Evolutionary conservation across 169 alveolate genomes (phyloP), one percentile per base, ranked within the genome.

Genomic region (Plasmodium gallinaceum): DNA sequence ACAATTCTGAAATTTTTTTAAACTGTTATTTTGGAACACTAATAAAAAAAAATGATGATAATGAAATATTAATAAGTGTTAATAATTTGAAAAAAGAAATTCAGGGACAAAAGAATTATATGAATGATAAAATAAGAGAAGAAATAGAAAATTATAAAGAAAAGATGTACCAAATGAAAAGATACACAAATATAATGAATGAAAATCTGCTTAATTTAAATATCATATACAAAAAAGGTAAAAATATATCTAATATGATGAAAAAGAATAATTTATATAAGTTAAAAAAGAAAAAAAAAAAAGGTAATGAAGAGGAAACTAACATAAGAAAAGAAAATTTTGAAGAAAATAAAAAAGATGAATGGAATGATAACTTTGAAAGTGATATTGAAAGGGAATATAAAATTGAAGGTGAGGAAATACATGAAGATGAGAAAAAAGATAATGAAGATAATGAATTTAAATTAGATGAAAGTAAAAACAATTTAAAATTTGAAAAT

Each of bases 81-180:
- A 12, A 52, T 20, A 16, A n/a, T 4, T 66, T 80, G 46, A 52
- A 57, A 46, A 51, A 52, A 18, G 22, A 14, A 12, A 46, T 80
- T 18, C 14, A 39, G 52, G 72, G 7, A 14, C 52, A 66, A 32
- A 80, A 80, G 46, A 43, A 4, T 26, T 20, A 68, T 24, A 7
- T 68, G 32, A 71, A 80, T 52, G 46, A 45, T 32, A 60, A 80
- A 16, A 80, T 80, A 51, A 80, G 54, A 24, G 45, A 52, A 6
- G 90, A 80, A 71, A 46, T 51, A 8, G 62, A 22, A 54, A 18
- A n/a, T 42, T 68, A 26, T 61, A 66, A 57, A 18, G 83, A 61
- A 61, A 80, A 51, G 24, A 45, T 22, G 0, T 0, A 16, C 20
- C 45, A 54, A 16, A 42, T 46, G 37, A 80, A 52, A 39, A 52